Evolutionary conservation across 768 basidiomycete species (phyloP), one percentile per base, ranked within the genome.

Genomic region (Cystoderma amianthinum): DNA sequence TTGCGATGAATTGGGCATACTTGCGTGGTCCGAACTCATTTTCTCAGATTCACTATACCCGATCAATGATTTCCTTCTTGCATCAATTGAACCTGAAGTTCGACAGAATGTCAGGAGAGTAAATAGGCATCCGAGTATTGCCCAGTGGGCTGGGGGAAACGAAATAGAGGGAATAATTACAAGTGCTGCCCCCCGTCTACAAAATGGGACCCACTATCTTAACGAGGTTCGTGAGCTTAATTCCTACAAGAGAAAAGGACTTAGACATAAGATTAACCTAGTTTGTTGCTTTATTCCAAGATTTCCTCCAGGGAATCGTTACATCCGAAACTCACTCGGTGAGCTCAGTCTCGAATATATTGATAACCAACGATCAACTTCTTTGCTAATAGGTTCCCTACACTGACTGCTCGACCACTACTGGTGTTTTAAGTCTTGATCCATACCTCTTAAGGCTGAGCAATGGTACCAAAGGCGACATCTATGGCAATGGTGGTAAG

Each of bases 11-110:
- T 63, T 80, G 0, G 76, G 78, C 5, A 75, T 79, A 45, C 58
- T 80, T 36, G 76, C 68, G 1, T 79, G 78, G 78, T 76, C 76
- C 1, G 78, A 80, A 48, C 67, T 78, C 39, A 75, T 76, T 38
- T 79, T 78, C 57, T 77, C 77, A 0, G 77, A 79, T 43, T 58
- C 71, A 1, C 47, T 77, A 18, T 78, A 76, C 45, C 71, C 76
- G 2, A 68, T 76, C 57, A 76, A 79, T 45, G 60, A 67, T 44
- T 78, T 74, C 46, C 41, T 79, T 16, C 52, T 79, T 22, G 68
- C 68, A 41, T 65, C 69, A 2, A 52, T 78, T 39, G 72, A 73
- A 34, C 69, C 72, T 1, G 78, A 80, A 50, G 72, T 78, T 11
- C 61, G 72, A 15, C 73, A 79, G 55, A 78, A 79, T 43, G 72